Conservation (phyloP, 164 flowering plant species). For the Liquidambar formosana region DNA sequence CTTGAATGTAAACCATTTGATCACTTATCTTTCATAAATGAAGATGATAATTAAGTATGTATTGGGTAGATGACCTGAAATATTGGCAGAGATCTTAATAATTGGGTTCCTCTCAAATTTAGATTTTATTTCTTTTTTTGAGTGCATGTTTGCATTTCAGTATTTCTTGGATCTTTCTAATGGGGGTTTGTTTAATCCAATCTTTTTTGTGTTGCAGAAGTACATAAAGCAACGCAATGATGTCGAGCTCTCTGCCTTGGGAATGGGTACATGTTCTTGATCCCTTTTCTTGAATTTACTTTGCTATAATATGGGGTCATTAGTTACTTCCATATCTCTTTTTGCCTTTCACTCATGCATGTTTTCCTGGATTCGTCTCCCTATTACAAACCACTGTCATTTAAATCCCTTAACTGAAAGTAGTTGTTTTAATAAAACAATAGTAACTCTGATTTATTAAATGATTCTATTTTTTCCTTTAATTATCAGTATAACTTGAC, state of each 20-base stretch:
- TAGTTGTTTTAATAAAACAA: no score
- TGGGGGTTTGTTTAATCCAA: neutral
- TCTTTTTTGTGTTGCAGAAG: conserved; percentile 29
- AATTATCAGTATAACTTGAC: no score
- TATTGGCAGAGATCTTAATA: no score
- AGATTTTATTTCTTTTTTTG: neutral
- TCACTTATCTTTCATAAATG: no score
- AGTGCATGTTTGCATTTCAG: neutral
- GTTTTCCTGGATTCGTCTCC: no score
- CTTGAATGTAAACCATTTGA: no score
- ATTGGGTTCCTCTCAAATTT: neutral
- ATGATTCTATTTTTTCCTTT: no score
- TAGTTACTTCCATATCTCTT: neutral
- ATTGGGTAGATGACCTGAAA: no score
- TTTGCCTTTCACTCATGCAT: neutral
- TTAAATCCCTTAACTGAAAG: no score
- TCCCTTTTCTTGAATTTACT: neutral
- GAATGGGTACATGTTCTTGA: conserved; percentile 34
- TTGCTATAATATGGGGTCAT: neutral
- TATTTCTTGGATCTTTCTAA: neutral
- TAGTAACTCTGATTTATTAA: no score
- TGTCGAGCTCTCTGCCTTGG: conserved; percentile 45
- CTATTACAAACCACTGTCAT: no score
- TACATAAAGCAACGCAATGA: conserved; percentile 32
- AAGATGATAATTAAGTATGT: no score